These are phyloP conservation scores for Nicotiana rustica DNA, from an alignment of 305 asterid species.

Conservation along the genomic window DNA sequence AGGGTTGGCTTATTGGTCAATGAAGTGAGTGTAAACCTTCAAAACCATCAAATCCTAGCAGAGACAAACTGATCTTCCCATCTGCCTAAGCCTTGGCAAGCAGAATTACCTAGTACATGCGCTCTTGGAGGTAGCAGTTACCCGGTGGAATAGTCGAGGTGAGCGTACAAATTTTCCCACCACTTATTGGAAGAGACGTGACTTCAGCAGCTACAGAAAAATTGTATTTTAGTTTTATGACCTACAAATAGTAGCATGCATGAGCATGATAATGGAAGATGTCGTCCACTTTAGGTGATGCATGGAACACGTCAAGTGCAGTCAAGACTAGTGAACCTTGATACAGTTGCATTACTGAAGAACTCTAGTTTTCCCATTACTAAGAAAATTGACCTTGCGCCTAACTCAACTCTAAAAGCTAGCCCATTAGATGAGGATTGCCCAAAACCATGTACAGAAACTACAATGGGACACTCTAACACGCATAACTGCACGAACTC, in stretches of 20 bases:
- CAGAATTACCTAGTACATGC: neutral
- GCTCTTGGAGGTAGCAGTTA: neutral
- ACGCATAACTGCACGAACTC: neutral
- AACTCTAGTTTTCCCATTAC: neutral
- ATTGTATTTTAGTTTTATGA: neutral
- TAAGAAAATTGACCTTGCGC: neutral
- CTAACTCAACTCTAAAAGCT: neutral
- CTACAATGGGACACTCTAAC: neutral
- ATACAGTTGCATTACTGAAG: neutral
- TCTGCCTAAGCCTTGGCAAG: constrained; percentile 3
- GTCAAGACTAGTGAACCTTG: constrained; percentile 11
- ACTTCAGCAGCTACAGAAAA: neutral
- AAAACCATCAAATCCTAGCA: too few relatives aligned
- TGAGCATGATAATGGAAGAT: neutral
- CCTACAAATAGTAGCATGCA: neutral
- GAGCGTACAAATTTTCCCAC: neutral
- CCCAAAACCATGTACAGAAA: neutral
- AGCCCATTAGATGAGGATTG: neutral
- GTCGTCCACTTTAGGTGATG: neutral
- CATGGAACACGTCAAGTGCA: neutral
- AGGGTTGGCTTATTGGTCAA: too few relatives aligned
- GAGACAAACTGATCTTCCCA: neutral
- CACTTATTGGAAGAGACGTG: neutral
- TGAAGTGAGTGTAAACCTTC: too few relatives aligned
- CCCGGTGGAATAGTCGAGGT: neutral